Evolutionary conservation across 805 yeast species (phyloP), one percentile per base, ranked within the genome.

Genomic region (Candida sphagnicola): DNA sequence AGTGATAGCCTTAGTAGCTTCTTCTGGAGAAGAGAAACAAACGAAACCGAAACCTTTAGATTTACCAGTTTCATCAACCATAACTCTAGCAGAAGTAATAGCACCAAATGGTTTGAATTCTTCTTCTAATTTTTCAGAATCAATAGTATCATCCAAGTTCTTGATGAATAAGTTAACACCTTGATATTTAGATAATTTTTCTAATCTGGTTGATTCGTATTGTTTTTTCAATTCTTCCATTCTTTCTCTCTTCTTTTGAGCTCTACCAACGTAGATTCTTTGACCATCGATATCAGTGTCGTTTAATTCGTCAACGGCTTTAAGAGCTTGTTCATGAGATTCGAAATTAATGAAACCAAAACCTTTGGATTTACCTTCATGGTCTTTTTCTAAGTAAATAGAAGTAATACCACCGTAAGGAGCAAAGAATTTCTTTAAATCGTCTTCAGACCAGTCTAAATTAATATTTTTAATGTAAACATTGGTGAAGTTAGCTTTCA

Each of bases 1-100:
- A 55, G 91, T 78, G 65, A 91, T 88, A 50, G 99, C 99, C 74
- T 88, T 89, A 58, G 96, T 86, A 54, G 99, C 99, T 80, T 93
- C 99, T 70, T 93, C 99, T 61, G 98, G 96, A 49, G 93, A 70
- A 41, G 96, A 81, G 85, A 83, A 93, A 74, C 99, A 89, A 54
- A 93, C 99, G 65, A 93, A 93, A 61, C 99, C 99, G 65, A 93
- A 93, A 53, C 98, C 98, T 77, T 87, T 91, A 48, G 97, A 88
- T 73, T 88, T 88, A 56, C 95, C 97, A 46, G 79, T 66, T 57
- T 90, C 97, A 62, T 87, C 96, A 57, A 84, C 80, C 97, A 93
- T 91, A 53, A 91, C 95, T 73, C 85, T 89, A 53, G 90, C 96
- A 44, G 96, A 87, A 50, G 97, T 86, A 73, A 93, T 93, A 60